phyloP scores from a whole-genome alignment of 2,329 filamentous ascomycete genomes.

The Colletotrichum sojae region DNA sequence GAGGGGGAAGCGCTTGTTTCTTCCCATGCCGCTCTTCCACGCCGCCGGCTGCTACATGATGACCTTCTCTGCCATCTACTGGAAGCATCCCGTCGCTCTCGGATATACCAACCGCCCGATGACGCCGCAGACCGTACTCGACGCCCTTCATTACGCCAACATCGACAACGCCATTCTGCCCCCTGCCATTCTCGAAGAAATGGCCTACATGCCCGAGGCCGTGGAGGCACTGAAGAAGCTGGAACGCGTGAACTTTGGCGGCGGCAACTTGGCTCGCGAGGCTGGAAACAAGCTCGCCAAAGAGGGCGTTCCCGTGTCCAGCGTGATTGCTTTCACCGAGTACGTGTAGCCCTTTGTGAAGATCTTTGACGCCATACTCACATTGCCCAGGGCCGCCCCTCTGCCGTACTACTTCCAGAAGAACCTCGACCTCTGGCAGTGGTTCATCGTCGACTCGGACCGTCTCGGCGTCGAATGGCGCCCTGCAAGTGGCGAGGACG shows the following conservation, averaged over 20 bases:
- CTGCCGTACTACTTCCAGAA: conserved; percentile 57
- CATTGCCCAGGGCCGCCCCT: conserved; percentile 49
- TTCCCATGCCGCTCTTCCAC: conserved; percentile 56
- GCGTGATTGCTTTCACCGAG: conserved; percentile 60
- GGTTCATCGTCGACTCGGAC: conserved; percentile 52
- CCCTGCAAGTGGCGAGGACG: conserved; percentile 46
- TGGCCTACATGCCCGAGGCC: conserved; percentile 51
- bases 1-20: conserved; percentile 17
- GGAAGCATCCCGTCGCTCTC: conserved; percentile 47
- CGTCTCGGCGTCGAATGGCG: conserved; percentile 59
- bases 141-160: conserved; percentile 48
- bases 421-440: conserved; percentile 29
- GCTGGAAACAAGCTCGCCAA: conserved; percentile 55
- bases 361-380: background rate
- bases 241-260: conserved; percentile 53
- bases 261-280: conserved; percentile 54
- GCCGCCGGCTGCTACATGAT: conserved; percentile 51
- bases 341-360: conserved; percentile 42
- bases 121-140: conserved; percentile 50
- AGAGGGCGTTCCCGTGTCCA: conserved; percentile 52
- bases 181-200: conserved; percentile 60
- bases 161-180: conserved; percentile 50
- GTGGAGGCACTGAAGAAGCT: conserved; percentile 51
- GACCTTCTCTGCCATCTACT: conserved; percentile 49
- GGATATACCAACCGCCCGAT: conserved; percentile 52